phyloP scores from a whole-genome alignment of 306 rosid species.

The Trifolium dubium region DNA sequence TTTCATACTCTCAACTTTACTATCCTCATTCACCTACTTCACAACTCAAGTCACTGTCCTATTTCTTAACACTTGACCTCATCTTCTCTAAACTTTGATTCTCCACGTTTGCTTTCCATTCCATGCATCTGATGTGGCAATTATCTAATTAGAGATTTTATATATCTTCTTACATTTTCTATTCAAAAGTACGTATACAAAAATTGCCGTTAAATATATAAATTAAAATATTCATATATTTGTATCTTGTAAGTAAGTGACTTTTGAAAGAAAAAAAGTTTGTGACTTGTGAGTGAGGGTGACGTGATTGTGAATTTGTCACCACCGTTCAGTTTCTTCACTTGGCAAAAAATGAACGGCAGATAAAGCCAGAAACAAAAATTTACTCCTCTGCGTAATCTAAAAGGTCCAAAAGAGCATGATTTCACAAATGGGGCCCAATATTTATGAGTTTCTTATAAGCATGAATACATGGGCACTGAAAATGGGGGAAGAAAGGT shows the following conservation, averaged over 20 bases:
- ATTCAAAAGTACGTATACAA: not conserved
- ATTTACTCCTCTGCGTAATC: constrained; percentile 28
- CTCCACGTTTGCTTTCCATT: not conserved
- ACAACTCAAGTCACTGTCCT: not conserved
- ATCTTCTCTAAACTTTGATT: not conserved
- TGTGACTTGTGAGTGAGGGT: constrained; percentile 13
- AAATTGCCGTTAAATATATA: constrained; percentile 3
- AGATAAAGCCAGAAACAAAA: constrained; percentile 4
- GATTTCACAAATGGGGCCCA: constrained; percentile 48
- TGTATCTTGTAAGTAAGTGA: not conserved
- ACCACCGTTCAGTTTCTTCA: constrained; percentile 38
- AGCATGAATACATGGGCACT: constrained; percentile 55
- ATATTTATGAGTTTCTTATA: constrained; percentile 35
- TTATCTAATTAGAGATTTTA: not conserved
- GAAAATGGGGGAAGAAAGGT: constrained; percentile 47
- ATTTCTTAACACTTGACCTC: not conserved
- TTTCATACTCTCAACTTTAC: not conserved
- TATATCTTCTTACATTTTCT: constrained; percentile 3
- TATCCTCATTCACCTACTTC: not conserved
- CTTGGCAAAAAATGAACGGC: constrained; percentile 20
- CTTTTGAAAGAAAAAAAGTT: constrained; percentile 22
- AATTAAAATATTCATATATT: not conserved
- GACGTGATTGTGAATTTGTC: constrained; percentile 53
- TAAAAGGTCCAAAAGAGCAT: constrained; percentile 27
- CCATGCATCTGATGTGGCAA: not conserved